These are phyloP conservation scores for Alternaria panax DNA, from an alignment of 2,329 filamentous ascomycete genomes.

Conservation along the genomic window DNA sequence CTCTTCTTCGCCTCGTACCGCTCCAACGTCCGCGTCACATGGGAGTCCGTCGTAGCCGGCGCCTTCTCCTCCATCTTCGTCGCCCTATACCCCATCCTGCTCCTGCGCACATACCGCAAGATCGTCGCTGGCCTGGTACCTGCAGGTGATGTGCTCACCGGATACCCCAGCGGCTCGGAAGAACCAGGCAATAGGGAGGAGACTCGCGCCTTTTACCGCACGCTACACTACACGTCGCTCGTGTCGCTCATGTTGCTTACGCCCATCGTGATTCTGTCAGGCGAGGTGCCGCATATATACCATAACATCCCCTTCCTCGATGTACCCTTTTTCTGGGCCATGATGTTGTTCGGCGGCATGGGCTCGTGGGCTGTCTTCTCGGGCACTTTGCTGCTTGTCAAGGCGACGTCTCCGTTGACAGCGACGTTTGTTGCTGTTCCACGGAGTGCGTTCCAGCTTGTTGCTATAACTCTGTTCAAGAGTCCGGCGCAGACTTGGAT, in stretches of 20 bases:
- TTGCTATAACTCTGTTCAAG: slow-evolving; percentile 57
- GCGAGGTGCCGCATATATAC: slow-evolving; percentile 58
- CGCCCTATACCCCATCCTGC: slow-evolving; percentile 60
- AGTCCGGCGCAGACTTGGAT: slow-evolving; percentile 62
- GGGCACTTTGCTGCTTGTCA: slow-evolving; percentile 57
- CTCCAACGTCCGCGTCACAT: slow-evolving; percentile 57
- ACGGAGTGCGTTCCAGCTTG: slow-evolving; percentile 57
- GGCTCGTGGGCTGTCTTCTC: slow-evolving; percentile 59
- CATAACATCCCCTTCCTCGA: slow-evolving; percentile 64
- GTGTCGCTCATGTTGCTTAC: slow-evolving; percentile 59
- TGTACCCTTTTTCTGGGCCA: slow-evolving; percentile 64
- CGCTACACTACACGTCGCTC: slow-evolving; percentile 61
- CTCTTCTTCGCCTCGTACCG: slow-evolving; percentile 59
- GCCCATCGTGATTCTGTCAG: slow-evolving; percentile 59
- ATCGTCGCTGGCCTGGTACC: slow-evolving; percentile 56
- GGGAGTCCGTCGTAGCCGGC: slow-evolving; percentile 60
- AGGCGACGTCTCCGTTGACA: slow-evolving; percentile 60
- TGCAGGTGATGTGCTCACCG: slow-evolving; percentile 54
- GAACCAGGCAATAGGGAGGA: slow-evolving; percentile 53
- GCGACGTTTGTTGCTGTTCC: slow-evolving; percentile 60
- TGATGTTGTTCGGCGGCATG: slow-evolving; percentile 58
- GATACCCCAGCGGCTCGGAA: slow-evolving; percentile 45
- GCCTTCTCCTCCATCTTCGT: slow-evolving; percentile 62
- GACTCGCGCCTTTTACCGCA: slow-evolving; percentile 60
- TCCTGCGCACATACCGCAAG: slow-evolving; percentile 59